These are phyloP conservation scores for Nicotiana otophora DNA, from an alignment of 257 asterid genomes.

Conservation along the genomic window DNA sequence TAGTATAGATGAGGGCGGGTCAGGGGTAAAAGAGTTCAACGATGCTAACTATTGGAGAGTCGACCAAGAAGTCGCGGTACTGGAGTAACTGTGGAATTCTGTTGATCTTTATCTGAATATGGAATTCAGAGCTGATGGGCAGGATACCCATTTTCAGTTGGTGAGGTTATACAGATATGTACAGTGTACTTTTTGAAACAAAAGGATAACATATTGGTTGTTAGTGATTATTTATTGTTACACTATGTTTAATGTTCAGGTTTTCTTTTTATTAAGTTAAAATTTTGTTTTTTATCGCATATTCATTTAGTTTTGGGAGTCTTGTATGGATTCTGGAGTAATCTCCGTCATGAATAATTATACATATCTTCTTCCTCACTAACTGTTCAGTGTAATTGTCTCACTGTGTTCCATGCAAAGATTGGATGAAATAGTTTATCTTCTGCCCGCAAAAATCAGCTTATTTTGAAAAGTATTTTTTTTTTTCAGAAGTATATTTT, in stretches of 20 bases:
- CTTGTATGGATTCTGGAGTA: neutral
- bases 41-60: slow-evolving; percentile 88
- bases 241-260: neutral
- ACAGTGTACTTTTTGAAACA: slow-evolving; percentile 27
- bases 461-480: too few species aligned
- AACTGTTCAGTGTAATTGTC: neutral
- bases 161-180: slow-evolving; percentile 21
- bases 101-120: neutral
- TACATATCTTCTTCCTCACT: neutral
- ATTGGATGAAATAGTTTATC: neutral
- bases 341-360: neutral
- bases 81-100: slow-evolving; percentile 30
- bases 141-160: slow-evolving; percentile 7
- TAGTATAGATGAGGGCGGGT: slow-evolving; percentile 43
- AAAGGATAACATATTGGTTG: slow-evolving; percentile 21
- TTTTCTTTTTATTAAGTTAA: neutral
- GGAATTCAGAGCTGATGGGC: slow-evolving; percentile 4
- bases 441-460: neutral
- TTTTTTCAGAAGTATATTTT: too few species aligned
- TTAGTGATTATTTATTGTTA: slow-evolving; percentile 26
- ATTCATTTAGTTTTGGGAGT: neutral
- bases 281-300: neutral
- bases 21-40: slow-evolving; percentile 64
- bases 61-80: slow-evolving; percentile 66
- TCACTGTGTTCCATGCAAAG: neutral